phyloP scores from a whole-genome alignment of 345 rosid genomes.

The Acer campestre region DNA sequence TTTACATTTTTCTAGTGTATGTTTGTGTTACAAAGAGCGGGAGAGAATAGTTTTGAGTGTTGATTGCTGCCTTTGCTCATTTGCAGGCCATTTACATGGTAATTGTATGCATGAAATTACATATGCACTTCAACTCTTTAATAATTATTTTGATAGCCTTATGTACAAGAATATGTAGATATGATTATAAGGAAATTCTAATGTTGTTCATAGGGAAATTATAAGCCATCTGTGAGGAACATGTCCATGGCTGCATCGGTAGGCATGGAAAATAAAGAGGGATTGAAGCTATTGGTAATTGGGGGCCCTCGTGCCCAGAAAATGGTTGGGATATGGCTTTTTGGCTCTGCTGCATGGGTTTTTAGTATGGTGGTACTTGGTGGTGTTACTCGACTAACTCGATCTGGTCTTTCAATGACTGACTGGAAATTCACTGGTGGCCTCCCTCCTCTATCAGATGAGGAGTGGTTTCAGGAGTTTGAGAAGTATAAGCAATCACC shows the following conservation, averaged over 20 bases:
- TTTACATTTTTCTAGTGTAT: neutral
- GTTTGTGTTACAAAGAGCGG: neutral
- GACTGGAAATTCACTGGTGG: constrained; percentile 90
- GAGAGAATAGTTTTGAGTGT: neutral
- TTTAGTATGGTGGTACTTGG: constrained; percentile 94
- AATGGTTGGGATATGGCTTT: constrained; percentile 90
- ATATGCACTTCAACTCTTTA: neutral
- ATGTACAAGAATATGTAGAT: neutral
- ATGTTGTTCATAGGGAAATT: constrained; percentile 48
- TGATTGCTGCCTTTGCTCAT: neutral
- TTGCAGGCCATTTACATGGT: neutral
- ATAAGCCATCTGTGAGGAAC: constrained; percentile 42
- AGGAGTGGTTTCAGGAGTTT: constrained; percentile 80
- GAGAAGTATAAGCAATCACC: constrained; percentile 89
- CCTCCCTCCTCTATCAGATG: constrained; percentile 83
- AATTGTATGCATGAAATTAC: neutral
- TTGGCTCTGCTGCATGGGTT: constrained; percentile 94
- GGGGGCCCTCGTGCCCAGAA: constrained; percentile 89
- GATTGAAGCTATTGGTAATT: constrained; percentile 66
- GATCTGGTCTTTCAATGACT: constrained; percentile 96
- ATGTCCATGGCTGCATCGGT: constrained; percentile 56
- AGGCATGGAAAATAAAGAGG: constrained; percentile 55
- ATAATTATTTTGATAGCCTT: neutral
- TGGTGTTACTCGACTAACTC: constrained; percentile 79
- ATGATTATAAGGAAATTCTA: constrained; percentile 8